phyloP scores from a whole-genome alignment of 495 filamentous ascomycete species.

The Aspergillus asperescens region DNA sequence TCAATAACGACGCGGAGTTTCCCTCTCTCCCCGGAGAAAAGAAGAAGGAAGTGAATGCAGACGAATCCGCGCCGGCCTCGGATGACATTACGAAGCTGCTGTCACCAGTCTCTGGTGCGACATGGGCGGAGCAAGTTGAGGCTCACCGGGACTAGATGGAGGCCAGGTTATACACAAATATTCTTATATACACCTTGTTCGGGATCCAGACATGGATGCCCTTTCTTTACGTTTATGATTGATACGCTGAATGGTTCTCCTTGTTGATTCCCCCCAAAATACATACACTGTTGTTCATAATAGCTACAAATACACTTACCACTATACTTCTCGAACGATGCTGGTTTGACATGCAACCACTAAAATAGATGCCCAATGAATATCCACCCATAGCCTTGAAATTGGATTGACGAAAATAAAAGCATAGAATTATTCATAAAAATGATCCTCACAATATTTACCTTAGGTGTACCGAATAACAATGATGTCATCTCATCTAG shows the following conservation, averaged over 20 bases:
- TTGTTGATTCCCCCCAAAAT: background rate
- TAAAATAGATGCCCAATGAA: too few relatives aligned
- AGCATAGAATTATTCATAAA: too few relatives aligned
- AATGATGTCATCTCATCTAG: too few relatives aligned
- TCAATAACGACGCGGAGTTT: constrained; percentile 37
- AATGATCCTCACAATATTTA: too few relatives aligned
- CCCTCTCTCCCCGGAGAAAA: constrained; percentile 37
- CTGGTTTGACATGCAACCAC: too few relatives aligned
- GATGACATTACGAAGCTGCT: constrained; percentile 10
- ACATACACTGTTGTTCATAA: constrained; percentile 1
- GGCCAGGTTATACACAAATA: background rate
- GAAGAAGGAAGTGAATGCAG: constrained; percentile 20
- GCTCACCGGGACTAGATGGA: background rate
- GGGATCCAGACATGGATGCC: background rate
- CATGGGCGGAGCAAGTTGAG: constrained; percentile 33
- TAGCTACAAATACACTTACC: background rate
- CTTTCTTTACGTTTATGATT: constrained; percentile 1
- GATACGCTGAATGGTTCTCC: background rate
- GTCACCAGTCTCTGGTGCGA: constrained; percentile 22
- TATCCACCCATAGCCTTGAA: too few relatives aligned
- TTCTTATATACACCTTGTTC: background rate
- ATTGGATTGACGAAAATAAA: too few relatives aligned
- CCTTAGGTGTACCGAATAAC: too few relatives aligned
- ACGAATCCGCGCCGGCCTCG: constrained; percentile 8
- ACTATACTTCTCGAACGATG: too few relatives aligned